Evolutionary conservation across 192 early-diverging fungal genomes (phyloP), one percentile per base, ranked within the genome.

Genomic region (Thamnidium elegans): DNA sequence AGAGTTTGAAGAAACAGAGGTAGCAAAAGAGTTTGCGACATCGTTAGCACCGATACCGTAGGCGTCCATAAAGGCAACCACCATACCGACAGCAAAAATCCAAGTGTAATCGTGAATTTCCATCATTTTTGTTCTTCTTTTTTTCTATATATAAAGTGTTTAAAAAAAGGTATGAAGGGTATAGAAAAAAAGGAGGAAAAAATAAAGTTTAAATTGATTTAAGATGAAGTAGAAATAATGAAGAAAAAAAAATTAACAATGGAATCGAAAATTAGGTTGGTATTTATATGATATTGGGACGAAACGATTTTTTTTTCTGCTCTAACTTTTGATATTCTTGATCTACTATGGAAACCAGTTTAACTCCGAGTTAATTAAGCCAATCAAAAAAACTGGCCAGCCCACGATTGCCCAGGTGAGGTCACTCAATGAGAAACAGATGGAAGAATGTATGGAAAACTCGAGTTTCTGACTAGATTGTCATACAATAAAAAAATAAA

Each of bases 1-100:
- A 13, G 93, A 89, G 14, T 87, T 85, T 3, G 93, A 92, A 26
- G 89, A 87, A 58, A 94, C 89, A 26, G 91, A 92, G 32, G 89
- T 91, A 26, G 92, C 88, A 65, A 94, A 94, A 4, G 89, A 85
- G 73, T 94, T 94, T 70, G 93, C 90, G 30, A 94, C 91, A 78
- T 94, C 92, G 71, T 94, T 94, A 36, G 92, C 89, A 63, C 91
- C 91, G 65, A 93, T 90, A 42, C 89, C 69, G 69, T 77, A 91
- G 31, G 89, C 89, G 64, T 92, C 89, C 19, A 74, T 32, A 48
- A 91, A 87, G 15, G 91, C 87, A 43, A 83, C 74, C 10, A 87
- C 60, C 61, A 88, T 76, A 44, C 82, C 84, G 23, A 92, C 50
- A 39, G 69, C 84, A 73, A 92, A 89, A 10, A 92, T 79, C 74